Evolutionary conservation across 441 rosid species (phyloP).

Genomic region (Flueggea neowawraea): DNA sequence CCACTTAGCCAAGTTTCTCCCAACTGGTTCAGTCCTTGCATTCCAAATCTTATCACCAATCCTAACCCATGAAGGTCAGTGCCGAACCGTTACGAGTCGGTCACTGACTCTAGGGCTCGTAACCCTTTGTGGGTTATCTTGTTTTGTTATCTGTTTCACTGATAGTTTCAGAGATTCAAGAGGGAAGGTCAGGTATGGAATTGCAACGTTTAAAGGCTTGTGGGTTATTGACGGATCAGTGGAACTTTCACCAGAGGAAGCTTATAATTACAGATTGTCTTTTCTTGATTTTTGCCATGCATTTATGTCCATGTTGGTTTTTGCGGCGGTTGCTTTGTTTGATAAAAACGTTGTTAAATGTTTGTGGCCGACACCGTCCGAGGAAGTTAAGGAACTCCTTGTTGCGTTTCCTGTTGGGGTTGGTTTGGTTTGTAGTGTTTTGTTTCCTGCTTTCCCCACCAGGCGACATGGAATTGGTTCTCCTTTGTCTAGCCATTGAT

Average conservation of each 20-base stretch:
- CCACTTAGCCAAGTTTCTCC: conserved; percentile 50
- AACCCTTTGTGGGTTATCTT: conserved; percentile 25
- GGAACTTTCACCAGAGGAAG: conserved; percentile 28
- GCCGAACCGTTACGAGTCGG: conserved; percentile 27
- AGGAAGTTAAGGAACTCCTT: conserved; percentile 30
- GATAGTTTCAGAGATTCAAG: conserved; percentile 52
- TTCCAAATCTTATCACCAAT: conserved; percentile 58
- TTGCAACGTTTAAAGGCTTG: conserved; percentile 50
- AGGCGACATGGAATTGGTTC: conserved; percentile 63
- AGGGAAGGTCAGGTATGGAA: conserved; percentile 54
- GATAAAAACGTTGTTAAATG: conserved; percentile 52
- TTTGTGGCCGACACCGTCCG: conserved; percentile 34
- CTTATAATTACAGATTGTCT: conserved; percentile 29
- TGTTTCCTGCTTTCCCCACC: conserved; percentile 45
- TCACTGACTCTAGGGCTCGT: conserved; percentile 26
- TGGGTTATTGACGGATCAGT: conserved; percentile 42
- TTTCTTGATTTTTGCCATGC: conserved; percentile 55
- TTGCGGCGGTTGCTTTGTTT: conserved; percentile 41
- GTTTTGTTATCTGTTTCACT: conserved; percentile 47
- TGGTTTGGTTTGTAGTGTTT: conserved; percentile 37
- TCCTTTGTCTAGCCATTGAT: conserved; percentile 34
- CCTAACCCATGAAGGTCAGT: conserved; percentile 51
- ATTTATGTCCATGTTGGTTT: conserved; percentile 39
- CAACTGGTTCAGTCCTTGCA: conserved; percentile 56
- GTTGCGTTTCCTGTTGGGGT: conserved; percentile 30